A percentile compares a stretch with the other conserved stretches of the same genome.
phyloP scores from a whole-genome alignment of 352 stramenopile genomes.

The Pythium dissotocum region DNA sequence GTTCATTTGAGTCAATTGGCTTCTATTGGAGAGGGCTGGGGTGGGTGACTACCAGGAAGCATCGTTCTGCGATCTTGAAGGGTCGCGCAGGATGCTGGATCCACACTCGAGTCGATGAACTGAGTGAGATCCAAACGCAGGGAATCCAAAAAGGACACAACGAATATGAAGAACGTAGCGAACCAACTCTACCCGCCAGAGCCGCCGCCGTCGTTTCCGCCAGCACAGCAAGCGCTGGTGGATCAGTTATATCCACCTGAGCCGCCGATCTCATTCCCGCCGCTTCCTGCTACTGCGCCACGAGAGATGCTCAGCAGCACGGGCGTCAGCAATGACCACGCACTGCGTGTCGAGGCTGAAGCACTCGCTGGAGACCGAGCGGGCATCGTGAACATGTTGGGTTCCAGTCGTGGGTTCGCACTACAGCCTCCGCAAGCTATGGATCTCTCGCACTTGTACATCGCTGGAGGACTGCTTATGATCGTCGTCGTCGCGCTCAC shows the following conservation, averaged over 20 bases:
- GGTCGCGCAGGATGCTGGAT: neutral
- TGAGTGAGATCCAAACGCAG: neutral
- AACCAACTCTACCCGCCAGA: constrained; percentile 10
- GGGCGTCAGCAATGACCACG: neutral
- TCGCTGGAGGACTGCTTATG: neutral
- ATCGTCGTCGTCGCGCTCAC: neutral
- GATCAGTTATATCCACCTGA: neutral
- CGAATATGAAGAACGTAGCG: constrained; percentile 1
- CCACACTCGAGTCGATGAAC: neutral
- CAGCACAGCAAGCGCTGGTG: neutral
- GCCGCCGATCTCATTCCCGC: neutral
- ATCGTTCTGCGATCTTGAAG: neutral
- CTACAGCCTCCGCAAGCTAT: neutral
- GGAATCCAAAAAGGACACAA: neutral
- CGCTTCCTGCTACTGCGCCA: neutral
- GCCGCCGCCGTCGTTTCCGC: constrained; percentile 4
- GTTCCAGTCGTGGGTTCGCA: neutral
- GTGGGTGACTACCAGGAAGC: neutral
- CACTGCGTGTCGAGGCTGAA: neutral
- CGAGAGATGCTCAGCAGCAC: neutral
- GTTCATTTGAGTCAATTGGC: neutral
- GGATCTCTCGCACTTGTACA: constrained; percentile 3
- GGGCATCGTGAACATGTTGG: neutral
- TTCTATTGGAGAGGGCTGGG: no score
- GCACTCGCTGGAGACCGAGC: neutral